Evolutionary conservation across 768 basidiomycete genomes (phyloP).

Genomic region (Basidioascus undulatus): DNA sequence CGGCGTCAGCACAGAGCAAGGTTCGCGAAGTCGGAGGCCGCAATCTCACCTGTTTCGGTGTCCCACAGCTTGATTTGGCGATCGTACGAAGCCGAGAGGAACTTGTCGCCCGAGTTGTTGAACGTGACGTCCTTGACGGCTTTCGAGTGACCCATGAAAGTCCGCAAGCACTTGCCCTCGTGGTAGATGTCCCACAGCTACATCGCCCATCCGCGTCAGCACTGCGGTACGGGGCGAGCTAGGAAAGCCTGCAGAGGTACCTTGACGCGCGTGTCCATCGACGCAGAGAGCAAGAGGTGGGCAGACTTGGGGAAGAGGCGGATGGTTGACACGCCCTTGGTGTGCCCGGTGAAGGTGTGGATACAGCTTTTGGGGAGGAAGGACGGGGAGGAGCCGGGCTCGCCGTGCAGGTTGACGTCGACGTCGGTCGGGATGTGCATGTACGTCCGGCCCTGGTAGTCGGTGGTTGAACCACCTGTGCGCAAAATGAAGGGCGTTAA

Average conservation of each 20-base stretch:
- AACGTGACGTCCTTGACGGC: constrained; percentile 92
- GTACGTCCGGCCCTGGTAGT: constrained; percentile 96
- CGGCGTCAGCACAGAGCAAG: background rate
- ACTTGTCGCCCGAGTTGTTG: constrained; percentile 70
- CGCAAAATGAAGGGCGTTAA: background rate
- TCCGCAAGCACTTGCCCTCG: constrained; percentile 83
- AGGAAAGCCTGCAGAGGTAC: constrained; percentile 20
- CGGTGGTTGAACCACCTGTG: constrained; percentile 16
- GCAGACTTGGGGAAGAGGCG: constrained; percentile 79
- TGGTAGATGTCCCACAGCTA: constrained; percentile 97
- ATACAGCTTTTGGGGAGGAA: constrained; percentile 89
- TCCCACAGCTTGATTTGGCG: constrained; percentile 98
- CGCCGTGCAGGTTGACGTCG: constrained; percentile 52
- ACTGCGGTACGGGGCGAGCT: background rate
- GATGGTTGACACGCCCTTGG: constrained; percentile 80
- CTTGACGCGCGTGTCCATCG: constrained; percentile 98
- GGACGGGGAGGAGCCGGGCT: constrained; percentile 62
- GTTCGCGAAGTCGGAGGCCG: background rate
- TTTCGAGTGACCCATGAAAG: constrained; percentile 89
- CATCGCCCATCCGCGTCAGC: constrained; percentile 1
- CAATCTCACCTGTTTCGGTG: constrained; percentile 51
- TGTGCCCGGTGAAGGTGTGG: constrained; percentile 97
- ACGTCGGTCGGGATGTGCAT: constrained; percentile 77
- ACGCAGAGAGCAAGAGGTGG: constrained; percentile 75
- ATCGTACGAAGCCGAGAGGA: constrained; percentile 84